Conservation (phyloP, 2,329 filamentous ascomycete species). For the Eutypa lata region DNA sequence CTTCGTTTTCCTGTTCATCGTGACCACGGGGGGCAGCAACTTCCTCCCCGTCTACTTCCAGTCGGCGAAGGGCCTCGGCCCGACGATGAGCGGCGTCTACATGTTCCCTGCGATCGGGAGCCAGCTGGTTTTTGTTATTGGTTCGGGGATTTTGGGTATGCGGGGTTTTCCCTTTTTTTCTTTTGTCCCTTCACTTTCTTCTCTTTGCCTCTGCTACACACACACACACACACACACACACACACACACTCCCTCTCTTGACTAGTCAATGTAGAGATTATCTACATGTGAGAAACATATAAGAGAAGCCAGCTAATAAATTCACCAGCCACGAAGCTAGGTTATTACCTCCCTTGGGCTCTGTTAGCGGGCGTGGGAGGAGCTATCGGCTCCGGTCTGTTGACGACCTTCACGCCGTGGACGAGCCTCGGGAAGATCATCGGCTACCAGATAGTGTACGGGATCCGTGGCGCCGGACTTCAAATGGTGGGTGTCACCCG, state of each 20-base stretch:
- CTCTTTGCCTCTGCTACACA: too few relatives aligned
- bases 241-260: too few relatives aligned
- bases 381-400: constrained; percentile 21
- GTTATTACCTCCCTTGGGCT: constrained; percentile 27
- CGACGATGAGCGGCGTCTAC: constrained; percentile 30
- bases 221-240: too few relatives aligned
- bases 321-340: constrained; percentile 20
- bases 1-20: constrained; percentile 18
- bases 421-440: constrained; percentile 24
- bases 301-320: not conserved
- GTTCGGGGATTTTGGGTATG: constrained; percentile 29
- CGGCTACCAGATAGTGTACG: constrained; percentile 27
- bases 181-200: not conserved
- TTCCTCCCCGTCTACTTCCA: constrained; percentile 31
- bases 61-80: constrained; percentile 24
- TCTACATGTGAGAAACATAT: too few relatives aligned
- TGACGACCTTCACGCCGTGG: constrained; percentile 23
- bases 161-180: not conserved
- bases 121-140: constrained; percentile 56
- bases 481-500: constrained; percentile 18
- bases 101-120: constrained; percentile 27
- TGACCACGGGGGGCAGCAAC: constrained; percentile 13
- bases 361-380: constrained; percentile 17
- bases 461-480: constrained; percentile 21
- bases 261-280: too few relatives aligned